Percentiles rank a stretch among this genome's conserved stretches.
These are phyloP conservation scores for Puccinia polysora DNA, from an alignment of 1,284 basidiomycete species.

Conservation along the genomic window DNA sequence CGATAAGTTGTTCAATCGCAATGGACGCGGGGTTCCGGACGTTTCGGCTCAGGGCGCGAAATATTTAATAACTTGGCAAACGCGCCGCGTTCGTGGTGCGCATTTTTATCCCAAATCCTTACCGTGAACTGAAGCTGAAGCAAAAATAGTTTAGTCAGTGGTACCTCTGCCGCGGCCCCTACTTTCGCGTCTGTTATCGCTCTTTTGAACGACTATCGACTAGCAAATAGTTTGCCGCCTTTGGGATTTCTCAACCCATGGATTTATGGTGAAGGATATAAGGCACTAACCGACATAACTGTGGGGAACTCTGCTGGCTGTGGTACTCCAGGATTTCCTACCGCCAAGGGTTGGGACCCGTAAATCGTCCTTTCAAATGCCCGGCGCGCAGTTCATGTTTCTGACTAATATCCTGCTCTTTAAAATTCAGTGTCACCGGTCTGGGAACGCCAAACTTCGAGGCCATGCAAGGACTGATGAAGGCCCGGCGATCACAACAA, in stretches of 20 bases:
- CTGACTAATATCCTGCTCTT: neutral
- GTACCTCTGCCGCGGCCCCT: conserved; percentile 61
- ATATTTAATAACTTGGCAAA: conserved; percentile 41
- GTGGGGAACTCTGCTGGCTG: conserved; percentile 54
- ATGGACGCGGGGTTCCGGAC: conserved; percentile 51
- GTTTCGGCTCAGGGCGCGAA: conserved; percentile 51
- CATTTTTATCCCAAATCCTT: conserved; percentile 19
- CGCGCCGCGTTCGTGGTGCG: conserved; percentile 2
- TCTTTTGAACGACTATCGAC: conserved; percentile 60
- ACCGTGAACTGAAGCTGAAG: conserved; percentile 44
- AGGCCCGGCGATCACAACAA: too few species aligned
- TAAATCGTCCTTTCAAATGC: neutral
- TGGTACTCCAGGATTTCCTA: conserved; percentile 19
- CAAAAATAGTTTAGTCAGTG: conserved; percentile 51
- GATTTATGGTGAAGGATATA: conserved; percentile 52
- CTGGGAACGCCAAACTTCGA: conserved; percentile 6
- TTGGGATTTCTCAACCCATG: conserved; percentile 60
- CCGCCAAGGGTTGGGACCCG: conserved; percentile 24
- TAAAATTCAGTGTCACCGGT: neutral
- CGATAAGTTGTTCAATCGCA: conserved; percentile 48
- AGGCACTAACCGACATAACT: conserved; percentile 57
- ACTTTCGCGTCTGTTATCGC: conserved; percentile 59
- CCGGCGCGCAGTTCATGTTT: neutral
- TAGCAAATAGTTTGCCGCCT: conserved; percentile 55
- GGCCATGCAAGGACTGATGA: neutral